Evolutionary conservation across 805 yeast genomes (phyloP).

Genomic region (Saccharomycopsis fodiens): DNA sequence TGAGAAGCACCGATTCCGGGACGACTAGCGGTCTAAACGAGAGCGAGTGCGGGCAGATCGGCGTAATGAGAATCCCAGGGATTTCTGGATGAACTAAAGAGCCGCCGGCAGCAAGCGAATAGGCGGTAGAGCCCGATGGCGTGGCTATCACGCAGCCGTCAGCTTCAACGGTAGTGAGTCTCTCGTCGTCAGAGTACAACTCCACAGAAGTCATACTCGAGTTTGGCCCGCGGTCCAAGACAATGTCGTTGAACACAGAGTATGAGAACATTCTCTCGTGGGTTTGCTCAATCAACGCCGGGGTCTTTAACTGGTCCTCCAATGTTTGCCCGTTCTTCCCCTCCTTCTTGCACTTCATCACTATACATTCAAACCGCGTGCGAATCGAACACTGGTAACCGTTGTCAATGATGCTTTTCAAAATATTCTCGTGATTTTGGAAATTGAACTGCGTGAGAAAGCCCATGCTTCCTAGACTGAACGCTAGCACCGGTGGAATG

Average conservation of each 20-base stretch:
- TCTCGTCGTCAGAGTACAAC: conserved; percentile 39
- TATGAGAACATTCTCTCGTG: conserved; percentile 28
- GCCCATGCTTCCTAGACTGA: conserved; percentile 86
- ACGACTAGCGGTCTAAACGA: conserved; percentile 46
- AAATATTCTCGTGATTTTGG: conserved; percentile 29
- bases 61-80: conserved; percentile 48
- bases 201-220: conserved; percentile 45
- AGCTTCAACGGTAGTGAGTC: conserved; percentile 54
- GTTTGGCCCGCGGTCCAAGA: conserved; percentile 45
- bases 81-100: conserved; percentile 47
- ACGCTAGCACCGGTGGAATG: conserved; percentile 89
- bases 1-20: conserved; percentile 32
- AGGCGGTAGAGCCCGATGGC: conserved; percentile 62
- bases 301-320: conserved; percentile 24
- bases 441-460: conserved; percentile 83
- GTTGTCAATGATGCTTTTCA: conserved; percentile 24
- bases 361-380: conserved; percentile 44
- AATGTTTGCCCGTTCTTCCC: conserved; percentile 16
- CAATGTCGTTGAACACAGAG: conserved; percentile 44
- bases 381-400: conserved; percentile 42
- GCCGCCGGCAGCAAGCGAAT: conserved; percentile 47
- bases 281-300: conserved; percentile 19
- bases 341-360: conserved; percentile 30
- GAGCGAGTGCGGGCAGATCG: conserved; percentile 47
- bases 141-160: conserved; percentile 61